Evolutionary conservation across 2,329 filamentous ascomycete species (phyloP).

Genomic region (Sphaerulina vaccinii): DNA sequence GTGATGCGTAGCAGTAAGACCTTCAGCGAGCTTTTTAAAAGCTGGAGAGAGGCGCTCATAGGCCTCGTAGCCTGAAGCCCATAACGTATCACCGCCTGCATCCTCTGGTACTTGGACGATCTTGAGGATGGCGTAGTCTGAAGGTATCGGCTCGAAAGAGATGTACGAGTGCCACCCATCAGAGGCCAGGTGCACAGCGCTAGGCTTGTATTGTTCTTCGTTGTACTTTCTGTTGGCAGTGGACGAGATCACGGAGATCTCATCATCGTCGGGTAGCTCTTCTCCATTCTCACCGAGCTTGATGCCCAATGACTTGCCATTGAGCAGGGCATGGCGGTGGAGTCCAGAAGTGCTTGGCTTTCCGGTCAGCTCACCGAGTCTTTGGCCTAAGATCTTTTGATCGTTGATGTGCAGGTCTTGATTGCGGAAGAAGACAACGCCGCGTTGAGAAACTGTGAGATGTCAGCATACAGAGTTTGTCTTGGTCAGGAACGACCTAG

Average conservation of each 20-base stretch:
- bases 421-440: constrained; percentile 66
- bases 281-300: constrained; percentile 57
- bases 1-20: constrained; percentile 56
- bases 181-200: constrained; percentile 11
- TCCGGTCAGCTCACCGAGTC: constrained; percentile 59
- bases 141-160: constrained; percentile 62
- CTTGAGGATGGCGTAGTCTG: constrained; percentile 63
- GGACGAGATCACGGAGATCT: constrained; percentile 65
- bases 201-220: constrained; percentile 17
- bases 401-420: constrained; percentile 58
- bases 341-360: constrained; percentile 58
- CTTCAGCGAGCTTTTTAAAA: constrained; percentile 59
- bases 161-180: constrained; percentile 51
- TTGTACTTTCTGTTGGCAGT: constrained; percentile 46
- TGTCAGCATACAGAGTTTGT: no score
- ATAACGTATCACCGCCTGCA: constrained; percentile 57
- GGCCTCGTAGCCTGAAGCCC: constrained; percentile 66
- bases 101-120: constrained; percentile 57
- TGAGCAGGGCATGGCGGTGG: constrained; percentile 52
- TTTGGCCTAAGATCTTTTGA: constrained; percentile 62
- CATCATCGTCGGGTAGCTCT: constrained; percentile 53
- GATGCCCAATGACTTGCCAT: constrained; percentile 12
- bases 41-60: constrained; percentile 62
- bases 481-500: neutral
- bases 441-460: constrained; percentile 61